Percentiles rank a stretch among this genome's conserved stretches.
phyloP scores from a whole-genome alignment of 2,329 filamentous ascomycete genomes.

The Trichoderma endophyticum region DNA sequence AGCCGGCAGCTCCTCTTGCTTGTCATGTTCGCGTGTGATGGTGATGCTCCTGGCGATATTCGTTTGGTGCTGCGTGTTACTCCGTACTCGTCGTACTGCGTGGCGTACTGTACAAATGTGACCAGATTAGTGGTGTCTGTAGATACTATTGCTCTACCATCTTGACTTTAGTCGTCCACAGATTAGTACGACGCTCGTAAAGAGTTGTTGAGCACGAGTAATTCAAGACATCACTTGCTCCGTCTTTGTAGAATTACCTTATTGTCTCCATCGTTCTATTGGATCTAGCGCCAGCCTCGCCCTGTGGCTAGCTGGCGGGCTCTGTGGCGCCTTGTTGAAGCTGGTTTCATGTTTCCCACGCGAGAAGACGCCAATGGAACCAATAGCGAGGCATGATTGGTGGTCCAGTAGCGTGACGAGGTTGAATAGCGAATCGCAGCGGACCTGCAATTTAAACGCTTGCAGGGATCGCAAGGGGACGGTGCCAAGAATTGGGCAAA shows the following conservation, averaged over 20 bases:
- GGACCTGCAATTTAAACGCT: slow-evolving; percentile 17
- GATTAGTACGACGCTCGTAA: background rate
- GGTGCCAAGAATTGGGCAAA: slow-evolving; percentile 12
- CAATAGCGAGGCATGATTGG: slow-evolving; percentile 2
- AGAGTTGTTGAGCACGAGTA: slow-evolving; percentile 2
- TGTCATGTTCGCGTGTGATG: background rate
- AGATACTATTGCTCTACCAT: background rate
- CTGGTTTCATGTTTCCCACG: slow-evolving; percentile 11
- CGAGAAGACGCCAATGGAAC: slow-evolving; percentile 8
- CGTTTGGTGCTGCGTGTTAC: background rate
- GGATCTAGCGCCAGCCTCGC: slow-evolving; percentile 3
- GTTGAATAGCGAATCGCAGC: slow-evolving; percentile 1
- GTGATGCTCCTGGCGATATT: background rate
- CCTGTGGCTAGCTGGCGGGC: background rate
- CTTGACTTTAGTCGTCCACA: background rate
- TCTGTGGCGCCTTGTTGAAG: background rate
- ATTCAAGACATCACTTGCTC: background rate
- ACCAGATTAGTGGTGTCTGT: background rate
- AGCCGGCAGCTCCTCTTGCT: background rate
- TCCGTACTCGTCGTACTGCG: background rate
- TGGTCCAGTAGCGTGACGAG: background rate
- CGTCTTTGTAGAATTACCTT: background rate
- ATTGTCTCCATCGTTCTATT: background rate
- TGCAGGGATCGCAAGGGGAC: slow-evolving; percentile 11
- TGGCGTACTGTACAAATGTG: background rate